A percentile compares a stretch with the other conserved stretches of the same genome.
Conservation (phyloP, 371 early-diverging fungal genomes). For the Lichtheimia hyalospora region DNA sequence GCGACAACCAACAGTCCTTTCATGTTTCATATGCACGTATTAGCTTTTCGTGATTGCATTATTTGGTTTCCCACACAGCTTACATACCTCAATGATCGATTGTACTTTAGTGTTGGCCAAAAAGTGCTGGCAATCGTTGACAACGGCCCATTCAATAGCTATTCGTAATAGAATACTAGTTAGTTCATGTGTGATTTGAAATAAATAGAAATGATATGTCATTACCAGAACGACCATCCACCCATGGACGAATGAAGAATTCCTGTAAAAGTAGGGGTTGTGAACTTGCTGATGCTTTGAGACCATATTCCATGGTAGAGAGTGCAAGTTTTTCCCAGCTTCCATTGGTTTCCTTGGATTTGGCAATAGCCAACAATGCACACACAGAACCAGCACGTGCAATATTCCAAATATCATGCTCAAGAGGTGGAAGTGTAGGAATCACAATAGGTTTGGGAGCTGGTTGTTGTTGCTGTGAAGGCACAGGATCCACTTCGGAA, state of each 20-base stretch:
- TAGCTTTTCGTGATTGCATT: not conserved
- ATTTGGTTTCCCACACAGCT: not conserved
- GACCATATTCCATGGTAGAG: constrained; percentile 26
- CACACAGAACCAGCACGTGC: constrained; percentile 44
- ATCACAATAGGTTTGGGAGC: constrained; percentile 2
- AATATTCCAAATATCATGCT: constrained; percentile 33
- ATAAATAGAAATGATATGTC: not conserved
- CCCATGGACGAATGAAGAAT: constrained; percentile 34
- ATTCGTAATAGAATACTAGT: not conserved
- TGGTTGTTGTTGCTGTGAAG: not conserved
- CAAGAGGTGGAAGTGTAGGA: constrained; percentile 21
- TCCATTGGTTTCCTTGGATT: not conserved
- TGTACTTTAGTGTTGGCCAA: constrained; percentile 32
- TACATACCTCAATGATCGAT: constrained; percentile 26
- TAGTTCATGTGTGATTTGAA: not conserved
- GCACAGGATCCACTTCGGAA: not conserved
- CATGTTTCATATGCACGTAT: not conserved
- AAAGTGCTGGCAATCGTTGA: constrained; percentile 36
- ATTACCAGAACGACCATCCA: constrained; percentile 35
- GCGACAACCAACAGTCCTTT: constrained; percentile 25
- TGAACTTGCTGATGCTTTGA: constrained; percentile 20
- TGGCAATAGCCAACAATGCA: constrained; percentile 24
- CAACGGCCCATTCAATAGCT: constrained; percentile 44
- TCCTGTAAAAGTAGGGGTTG: constrained; percentile 24
- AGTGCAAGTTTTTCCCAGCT: constrained; percentile 31